phyloP scores from a whole-genome alignment of 2,329 filamentous ascomycete genomes.

The Xylariales sp. region DNA sequence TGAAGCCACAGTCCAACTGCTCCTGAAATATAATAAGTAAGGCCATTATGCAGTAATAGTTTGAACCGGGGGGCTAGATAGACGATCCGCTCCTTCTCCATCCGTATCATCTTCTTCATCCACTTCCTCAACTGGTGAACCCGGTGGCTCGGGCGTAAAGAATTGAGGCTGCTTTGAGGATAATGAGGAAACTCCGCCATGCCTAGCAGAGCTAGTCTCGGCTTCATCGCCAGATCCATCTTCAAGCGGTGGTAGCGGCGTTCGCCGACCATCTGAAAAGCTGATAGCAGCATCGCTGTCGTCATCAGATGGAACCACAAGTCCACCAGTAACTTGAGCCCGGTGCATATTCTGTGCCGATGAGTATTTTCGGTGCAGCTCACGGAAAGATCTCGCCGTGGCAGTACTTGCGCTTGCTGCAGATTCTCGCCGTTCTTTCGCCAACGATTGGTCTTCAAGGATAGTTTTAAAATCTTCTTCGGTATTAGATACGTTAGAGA shows the following conservation, averaged over 20 bases:
- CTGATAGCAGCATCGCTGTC: conserved; percentile 58
- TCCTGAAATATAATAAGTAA: no score
- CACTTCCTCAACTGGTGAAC: conserved; percentile 21
- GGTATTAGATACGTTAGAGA: conserved; percentile 29
- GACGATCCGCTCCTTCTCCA: conserved; percentile 15
- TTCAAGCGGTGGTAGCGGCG: conserved; percentile 50
- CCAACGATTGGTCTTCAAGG: conserved; percentile 38
- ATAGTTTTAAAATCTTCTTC: conserved; percentile 51
- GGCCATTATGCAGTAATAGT: conserved; percentile 24
- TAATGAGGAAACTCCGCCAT: conserved; percentile 1
- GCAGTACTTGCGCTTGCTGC: conserved; percentile 62
- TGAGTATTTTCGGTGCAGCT: conserved; percentile 57
- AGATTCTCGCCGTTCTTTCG: conserved; percentile 53
- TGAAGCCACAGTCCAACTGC: no score
- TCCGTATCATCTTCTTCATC: conserved; percentile 15
- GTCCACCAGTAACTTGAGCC: conserved; percentile 26
- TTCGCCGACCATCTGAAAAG: conserved; percentile 54
- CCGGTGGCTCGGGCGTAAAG: conserved; percentile 36
- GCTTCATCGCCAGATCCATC: conserved; percentile 25
- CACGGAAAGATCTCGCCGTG: conserved; percentile 61
- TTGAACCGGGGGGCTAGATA: conserved; percentile 29
- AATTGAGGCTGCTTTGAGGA: conserved; percentile 27
- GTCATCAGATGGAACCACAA: conserved; percentile 49
- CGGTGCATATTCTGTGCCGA: conserved; percentile 33
- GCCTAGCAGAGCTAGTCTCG: conserved; percentile 11